Conservation (phyloP, 2,329 filamentous ascomycete species). For the Fusarium subglutinans region DNA sequence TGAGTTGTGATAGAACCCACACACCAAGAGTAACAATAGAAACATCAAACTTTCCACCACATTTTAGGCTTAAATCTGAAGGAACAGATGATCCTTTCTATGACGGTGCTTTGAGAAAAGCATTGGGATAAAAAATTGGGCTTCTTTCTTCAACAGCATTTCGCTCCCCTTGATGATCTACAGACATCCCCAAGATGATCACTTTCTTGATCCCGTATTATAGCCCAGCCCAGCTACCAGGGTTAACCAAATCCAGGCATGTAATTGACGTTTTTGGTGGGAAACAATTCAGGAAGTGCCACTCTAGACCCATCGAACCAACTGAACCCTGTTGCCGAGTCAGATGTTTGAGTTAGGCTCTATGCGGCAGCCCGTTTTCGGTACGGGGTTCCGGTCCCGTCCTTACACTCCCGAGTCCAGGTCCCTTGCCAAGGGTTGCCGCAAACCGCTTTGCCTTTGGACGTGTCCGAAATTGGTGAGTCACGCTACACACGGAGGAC, state of each 20-base stretch:
- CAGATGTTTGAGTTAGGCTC: conserved; percentile 36
- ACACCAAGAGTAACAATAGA: conserved; percentile 5
- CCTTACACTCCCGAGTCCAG: conserved; percentile 10
- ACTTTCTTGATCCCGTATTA: conserved; percentile 1
- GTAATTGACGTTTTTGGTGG: conserved; percentile 33
- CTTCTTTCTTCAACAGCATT: background rate
- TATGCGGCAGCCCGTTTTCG: conserved; percentile 31
- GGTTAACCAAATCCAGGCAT: conserved; percentile 38
- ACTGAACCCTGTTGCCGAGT: conserved; percentile 43
- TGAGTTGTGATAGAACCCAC: background rate
- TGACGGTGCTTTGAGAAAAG: background rate
- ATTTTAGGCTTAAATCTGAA: background rate
- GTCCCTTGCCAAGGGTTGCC: conserved; percentile 21
- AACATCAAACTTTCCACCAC: conserved; percentile 3
- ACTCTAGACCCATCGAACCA: conserved; percentile 27
- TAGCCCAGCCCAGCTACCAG: background rate
- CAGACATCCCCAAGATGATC: background rate
- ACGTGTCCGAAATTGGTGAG: conserved; percentile 19
- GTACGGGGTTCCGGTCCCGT: conserved; percentile 28
- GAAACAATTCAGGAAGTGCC: conserved; percentile 31
- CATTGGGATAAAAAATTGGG: background rate
- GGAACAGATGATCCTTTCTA: background rate
- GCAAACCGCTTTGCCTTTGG: conserved; percentile 19
- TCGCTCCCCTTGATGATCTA: background rate
- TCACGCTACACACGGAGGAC: conserved; percentile 23